Base-by-base conservation (phyloP, 2,329 filamentous ascomycete genomes). In the Biscogniauxia mediterranea region DNA sequence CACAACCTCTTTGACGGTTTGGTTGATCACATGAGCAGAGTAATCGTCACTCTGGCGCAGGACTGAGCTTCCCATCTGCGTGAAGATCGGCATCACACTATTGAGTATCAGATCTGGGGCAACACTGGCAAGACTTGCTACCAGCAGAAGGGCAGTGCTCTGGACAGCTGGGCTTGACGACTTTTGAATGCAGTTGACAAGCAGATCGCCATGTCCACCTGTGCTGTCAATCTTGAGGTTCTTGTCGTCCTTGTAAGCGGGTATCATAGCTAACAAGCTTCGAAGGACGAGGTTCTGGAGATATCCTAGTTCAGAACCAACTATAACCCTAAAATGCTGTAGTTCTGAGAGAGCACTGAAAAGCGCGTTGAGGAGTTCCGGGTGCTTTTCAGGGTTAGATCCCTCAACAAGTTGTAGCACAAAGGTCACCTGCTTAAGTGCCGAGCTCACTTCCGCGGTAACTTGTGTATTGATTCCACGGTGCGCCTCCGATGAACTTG, bases 1-100 rank as follows among this genome's bases (percentile, higher is more conserved):
- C 28, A 99, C 91, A 21, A 99, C 93, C 69, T 94, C 90, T 64
- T 93, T 91, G 69, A 99, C 93, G 1, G 95, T 98, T 79, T 92
- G 93, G 70, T 96, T 92, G 61, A 97, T 94, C 32, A 99, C 94
- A 74, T 97, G 92, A 13, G 93, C 93, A 21, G 95, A 98, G 78
- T 97, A 98, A 69, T 98, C 94, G 70, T 99, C 96, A 69, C 92
- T 92, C 77, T 97, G 94, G 55, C 91, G 89, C 55, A 99, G 83
- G 20, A 97, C 89, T 3, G 92, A 97, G 52, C 89, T 90, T 51
- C 94, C 93, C 89, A 98, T 97, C 74, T 98, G 97, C 0, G 95
- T 98, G 78, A 99, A 99, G 57, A 99, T 94, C 13, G 95, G 95
- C 95, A 99, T 99, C 58, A 99, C 92, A 69, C 93, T 97, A 77